Conservation (phyloP, 768 basidiomycete genomes). For the Pleurotus djamor region DNA sequence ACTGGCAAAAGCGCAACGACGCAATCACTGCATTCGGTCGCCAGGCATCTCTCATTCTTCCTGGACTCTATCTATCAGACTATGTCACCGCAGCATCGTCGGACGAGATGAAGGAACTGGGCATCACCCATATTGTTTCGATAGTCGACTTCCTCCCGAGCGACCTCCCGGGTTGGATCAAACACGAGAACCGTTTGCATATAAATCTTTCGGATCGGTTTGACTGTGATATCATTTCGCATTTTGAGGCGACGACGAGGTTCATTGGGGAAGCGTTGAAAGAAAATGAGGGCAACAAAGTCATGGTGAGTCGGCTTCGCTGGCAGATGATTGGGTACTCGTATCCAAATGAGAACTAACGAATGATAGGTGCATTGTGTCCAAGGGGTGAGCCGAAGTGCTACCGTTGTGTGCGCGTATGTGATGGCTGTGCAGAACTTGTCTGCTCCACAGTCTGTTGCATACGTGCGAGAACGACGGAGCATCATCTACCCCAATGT, state of each 20-base stretch:
- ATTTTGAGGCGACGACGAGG: conserved; percentile 46
- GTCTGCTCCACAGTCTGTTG: conserved; percentile 51
- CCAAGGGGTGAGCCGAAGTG: conserved; percentile 73
- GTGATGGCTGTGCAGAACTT: conserved; percentile 52
- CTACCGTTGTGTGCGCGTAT: conserved; percentile 77
- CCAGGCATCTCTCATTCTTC: conserved; percentile 35
- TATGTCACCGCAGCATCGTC: conserved; percentile 50
- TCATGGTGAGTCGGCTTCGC: conserved; percentile 33
- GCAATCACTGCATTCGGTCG: conserved; percentile 20
- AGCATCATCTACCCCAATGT: conserved; percentile 63
- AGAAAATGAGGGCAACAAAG: conserved; percentile 37
- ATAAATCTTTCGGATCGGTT: conserved; percentile 44
- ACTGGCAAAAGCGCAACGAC: conserved; percentile 12
- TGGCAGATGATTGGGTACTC: conserved; percentile 15
- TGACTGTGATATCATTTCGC: conserved; percentile 36
- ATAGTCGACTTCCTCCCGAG: conserved; percentile 50
- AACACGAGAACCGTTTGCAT: conserved; percentile 41
- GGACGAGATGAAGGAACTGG: conserved; percentile 47
- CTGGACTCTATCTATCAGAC: conserved; percentile 63
- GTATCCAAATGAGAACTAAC: not conserved
- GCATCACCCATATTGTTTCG: conserved; percentile 74
- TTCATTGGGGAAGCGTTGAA: conserved; percentile 51
- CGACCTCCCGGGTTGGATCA: conserved; percentile 41
- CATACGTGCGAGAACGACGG: conserved; percentile 53
- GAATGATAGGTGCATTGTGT: conserved; percentile 67